phyloP scores from a whole-genome alignment of 1,139 yeast genomes.

The Sugiyamaella sp. region DNA sequence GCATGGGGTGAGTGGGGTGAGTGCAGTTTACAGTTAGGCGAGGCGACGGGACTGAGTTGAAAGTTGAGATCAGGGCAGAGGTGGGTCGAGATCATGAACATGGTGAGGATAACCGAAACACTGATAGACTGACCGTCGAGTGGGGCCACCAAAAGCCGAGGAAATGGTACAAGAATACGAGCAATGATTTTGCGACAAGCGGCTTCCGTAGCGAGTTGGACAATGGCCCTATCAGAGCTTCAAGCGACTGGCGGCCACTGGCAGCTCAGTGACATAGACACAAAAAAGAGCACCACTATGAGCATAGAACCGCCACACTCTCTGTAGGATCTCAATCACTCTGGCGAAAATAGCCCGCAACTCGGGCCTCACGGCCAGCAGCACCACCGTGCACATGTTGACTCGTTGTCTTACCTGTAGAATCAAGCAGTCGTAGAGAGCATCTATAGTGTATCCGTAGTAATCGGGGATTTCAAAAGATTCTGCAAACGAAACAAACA shows the following conservation, averaged over 20 bases:
- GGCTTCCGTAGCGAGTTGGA: neutral
- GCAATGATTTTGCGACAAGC: too few relatives aligned
- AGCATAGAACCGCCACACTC: slow-evolving; percentile 19
- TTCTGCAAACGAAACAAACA: slow-evolving; percentile 27
- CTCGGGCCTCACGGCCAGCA: slow-evolving; percentile 18
- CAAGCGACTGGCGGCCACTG: slow-evolving; percentile 13
- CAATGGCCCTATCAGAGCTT: neutral
- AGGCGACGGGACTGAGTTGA: too few relatives aligned
- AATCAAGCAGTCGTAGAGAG: slow-evolving; percentile 29
- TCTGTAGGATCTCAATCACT: slow-evolving; percentile 18
- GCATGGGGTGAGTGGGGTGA: too few relatives aligned
- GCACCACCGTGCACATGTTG: slow-evolving; percentile 17
- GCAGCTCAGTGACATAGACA: slow-evolving; percentile 18
- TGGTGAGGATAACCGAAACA: too few relatives aligned
- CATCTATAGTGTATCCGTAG: slow-evolving; percentile 27
- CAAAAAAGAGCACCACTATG: slow-evolving; percentile 18
- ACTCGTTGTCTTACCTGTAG: slow-evolving; percentile 16
- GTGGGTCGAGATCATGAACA: too few relatives aligned
- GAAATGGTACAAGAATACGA: too few relatives aligned
- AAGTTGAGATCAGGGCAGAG: too few relatives aligned
- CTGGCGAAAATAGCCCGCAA: slow-evolving; percentile 7
- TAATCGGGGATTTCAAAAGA: slow-evolving; percentile 28
- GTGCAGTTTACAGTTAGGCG: too few relatives aligned
- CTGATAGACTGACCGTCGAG: too few relatives aligned
- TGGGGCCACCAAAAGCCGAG: too few relatives aligned